Base-by-base conservation (phyloP, 2,329 filamentous ascomycete genomes). In the Diaporthe velutina region DNA sequence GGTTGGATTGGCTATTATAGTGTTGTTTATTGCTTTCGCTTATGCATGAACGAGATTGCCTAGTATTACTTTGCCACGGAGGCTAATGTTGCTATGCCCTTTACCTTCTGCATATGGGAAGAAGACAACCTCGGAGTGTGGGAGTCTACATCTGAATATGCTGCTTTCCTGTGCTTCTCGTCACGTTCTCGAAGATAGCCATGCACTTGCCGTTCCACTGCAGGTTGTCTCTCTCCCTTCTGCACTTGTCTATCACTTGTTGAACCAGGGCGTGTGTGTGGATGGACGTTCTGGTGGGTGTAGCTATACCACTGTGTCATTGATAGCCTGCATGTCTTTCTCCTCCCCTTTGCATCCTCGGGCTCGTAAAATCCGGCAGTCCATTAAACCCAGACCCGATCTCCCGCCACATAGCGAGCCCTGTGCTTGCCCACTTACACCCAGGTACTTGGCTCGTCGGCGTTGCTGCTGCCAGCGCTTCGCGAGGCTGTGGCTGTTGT, bases 311-410 rank as follows among this genome's bases (percentile, higher is more conserved):
- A 30, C 6, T 30, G 42, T 40, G 12, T 28, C 38, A 71, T 60
- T 64, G 38, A 28, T 64, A 50, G 45, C 25, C 57, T 54, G 48
- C 70, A 50, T 38, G 10, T n/a, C 45, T n/a, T 15, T 17, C 35
- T 17, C 30, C 25, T 52, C 74, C 50, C 70, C 30, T 73, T 35
- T 25, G 74, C 76, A 71, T 77, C 25, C 54, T n/a, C 28, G 60
- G 60, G 30, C 42, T 61, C 12, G 48, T 60, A 38, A 76, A 76
- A 17, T 74, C 73, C 4, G 73, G 75, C 25, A 76, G 17, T 0
- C 25, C 48, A n/a, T 76, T 70, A 15, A 72, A 76, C 2, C 75
- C 75, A 25, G 64, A 35, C 1, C 30, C n/a, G n/a, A 70, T 76
- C n/a, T 28, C 45, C 15, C 33, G 17, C 42, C 73, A 71, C 57